These are phyloP conservation scores for Trichoderma sp. DNA, from an alignment of 2,329 filamentous ascomycete species.

Conservation along the genomic window DNA sequence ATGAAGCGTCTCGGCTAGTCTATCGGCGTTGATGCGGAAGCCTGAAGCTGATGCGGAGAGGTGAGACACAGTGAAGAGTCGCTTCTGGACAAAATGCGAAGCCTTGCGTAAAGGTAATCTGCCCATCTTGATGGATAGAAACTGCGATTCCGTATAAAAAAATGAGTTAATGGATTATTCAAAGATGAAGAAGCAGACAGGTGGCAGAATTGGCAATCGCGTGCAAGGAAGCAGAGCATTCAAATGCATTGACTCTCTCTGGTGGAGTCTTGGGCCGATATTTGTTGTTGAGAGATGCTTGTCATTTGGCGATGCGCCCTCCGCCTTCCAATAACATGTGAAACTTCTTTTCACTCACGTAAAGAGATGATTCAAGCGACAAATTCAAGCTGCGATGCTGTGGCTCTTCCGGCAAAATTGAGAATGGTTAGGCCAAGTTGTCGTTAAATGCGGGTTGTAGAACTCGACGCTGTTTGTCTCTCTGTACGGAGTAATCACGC, in stretches of 20 bases:
- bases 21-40: slow-evolving; percentile 30
- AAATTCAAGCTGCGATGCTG: background rate
- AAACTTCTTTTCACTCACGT: background rate
- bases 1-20: slow-evolving; percentile 32
- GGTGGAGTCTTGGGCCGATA: background rate
- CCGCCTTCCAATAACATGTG: background rate
- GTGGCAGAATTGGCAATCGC: background rate
- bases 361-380: background rate
- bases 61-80: slow-evolving; percentile 9
- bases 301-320: background rate
- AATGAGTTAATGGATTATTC: background rate
- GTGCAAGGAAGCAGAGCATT: background rate
- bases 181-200: too few species aligned
- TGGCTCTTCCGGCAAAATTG: background rate
- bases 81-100: background rate
- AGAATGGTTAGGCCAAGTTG: background rate
- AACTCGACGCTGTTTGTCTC: too few species aligned
- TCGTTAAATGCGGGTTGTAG: background rate
- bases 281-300: background rate
- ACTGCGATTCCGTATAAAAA: background rate
- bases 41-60: slow-evolving; percentile 6
- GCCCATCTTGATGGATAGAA: background rate
- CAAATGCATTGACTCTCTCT: background rate
- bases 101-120: background rate
- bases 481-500: too few species aligned